These are phyloP conservation scores for Isoetes taiwanensis DNA, from an alignment of 75 land plant genomes.

Conservation along the genomic window DNA sequence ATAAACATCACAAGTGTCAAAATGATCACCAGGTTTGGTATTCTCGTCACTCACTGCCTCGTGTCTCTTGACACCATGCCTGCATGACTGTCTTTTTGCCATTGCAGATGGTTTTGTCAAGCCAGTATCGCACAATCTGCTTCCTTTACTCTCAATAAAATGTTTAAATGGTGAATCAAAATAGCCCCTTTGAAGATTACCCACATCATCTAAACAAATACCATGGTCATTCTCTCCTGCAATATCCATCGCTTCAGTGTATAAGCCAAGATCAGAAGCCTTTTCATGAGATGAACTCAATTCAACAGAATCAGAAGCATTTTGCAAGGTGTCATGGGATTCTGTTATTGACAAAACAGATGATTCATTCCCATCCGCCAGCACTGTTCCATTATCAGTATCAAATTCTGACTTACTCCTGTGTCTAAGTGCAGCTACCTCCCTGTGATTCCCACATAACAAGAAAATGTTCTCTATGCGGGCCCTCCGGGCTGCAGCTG, in stretches of 20 bases:
- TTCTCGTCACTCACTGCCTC: slow-evolving; percentile 26
- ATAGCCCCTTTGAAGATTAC: too few relatives aligned
- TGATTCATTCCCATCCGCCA: neutral
- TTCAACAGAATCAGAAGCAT: slow-evolving; percentile 10
- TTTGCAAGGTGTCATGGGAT: neutral
- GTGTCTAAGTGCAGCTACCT: slow-evolving; percentile 28
- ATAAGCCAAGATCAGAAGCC: neutral
- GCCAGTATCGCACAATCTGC: slow-evolving; percentile 6
- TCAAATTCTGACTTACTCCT: neutral
- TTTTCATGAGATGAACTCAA: neutral
- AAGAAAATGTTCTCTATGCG: slow-evolving; percentile 82
- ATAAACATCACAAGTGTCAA: slow-evolving; percentile 36
- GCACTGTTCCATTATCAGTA: neutral
- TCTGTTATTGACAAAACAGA: too few relatives aligned
- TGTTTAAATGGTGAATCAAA: neutral
- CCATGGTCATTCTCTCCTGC: too few relatives aligned
- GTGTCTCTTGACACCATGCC: slow-evolving; percentile 3
- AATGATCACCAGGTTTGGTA: slow-evolving; percentile 3
- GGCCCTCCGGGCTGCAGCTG: slow-evolving; percentile 35
- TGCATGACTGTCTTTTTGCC: neutral
- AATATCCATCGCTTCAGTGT: neutral
- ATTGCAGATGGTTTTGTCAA: slow-evolving; percentile 6
- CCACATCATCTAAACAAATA: too few relatives aligned
- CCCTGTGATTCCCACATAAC: slow-evolving; percentile 80
- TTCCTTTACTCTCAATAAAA: neutral